Percentiles rank a stretch among this genome's conserved stretches.
phyloP scores from a whole-genome alignment of 2,329 filamentous ascomycete genomes.

The Stylonectria norvegica region DNA sequence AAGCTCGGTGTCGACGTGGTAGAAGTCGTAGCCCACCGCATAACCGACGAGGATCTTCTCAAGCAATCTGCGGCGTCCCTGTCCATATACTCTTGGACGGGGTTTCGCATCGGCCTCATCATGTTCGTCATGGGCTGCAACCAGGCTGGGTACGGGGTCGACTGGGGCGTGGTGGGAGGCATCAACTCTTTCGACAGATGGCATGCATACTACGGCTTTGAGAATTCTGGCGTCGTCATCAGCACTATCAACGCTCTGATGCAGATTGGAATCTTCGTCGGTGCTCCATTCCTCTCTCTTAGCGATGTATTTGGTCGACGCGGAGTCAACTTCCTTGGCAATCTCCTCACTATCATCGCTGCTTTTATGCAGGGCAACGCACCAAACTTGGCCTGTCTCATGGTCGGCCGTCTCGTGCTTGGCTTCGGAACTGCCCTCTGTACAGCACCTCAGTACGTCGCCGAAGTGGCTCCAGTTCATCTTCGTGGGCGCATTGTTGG shows the following conservation, averaged over 20 bases:
- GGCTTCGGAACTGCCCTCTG: slow-evolving; percentile 23
- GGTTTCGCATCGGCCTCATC: slow-evolving; percentile 17
- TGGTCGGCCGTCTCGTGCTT: slow-evolving; percentile 18
- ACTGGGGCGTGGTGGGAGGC: slow-evolving; percentile 23
- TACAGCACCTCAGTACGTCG: slow-evolving; percentile 23
- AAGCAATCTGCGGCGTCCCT: slow-evolving; percentile 16
- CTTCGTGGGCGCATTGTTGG: slow-evolving; percentile 20
- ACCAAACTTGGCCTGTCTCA: slow-evolving; percentile 17
- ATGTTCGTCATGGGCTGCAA: slow-evolving; percentile 17
- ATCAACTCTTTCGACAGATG: slow-evolving; percentile 22
- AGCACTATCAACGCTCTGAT: slow-evolving; percentile 23
- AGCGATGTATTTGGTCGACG: slow-evolving; percentile 21
- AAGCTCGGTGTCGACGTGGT: slow-evolving; percentile 20
- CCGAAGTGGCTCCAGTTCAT: slow-evolving; percentile 20
- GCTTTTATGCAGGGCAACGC: slow-evolving; percentile 21
- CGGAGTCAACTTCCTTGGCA: slow-evolving; percentile 20
- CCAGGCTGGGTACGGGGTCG: slow-evolving; percentile 21
- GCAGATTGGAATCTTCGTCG: slow-evolving; percentile 22
- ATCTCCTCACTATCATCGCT: slow-evolving; percentile 16
- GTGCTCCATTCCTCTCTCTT: slow-evolving; percentile 19
- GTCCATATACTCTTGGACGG: slow-evolving; percentile 15
- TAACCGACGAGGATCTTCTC: slow-evolving; percentile 21
- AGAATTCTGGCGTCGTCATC: slow-evolving; percentile 14
- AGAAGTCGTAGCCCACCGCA: slow-evolving; percentile 19
- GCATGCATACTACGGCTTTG: slow-evolving; percentile 22